phyloP scores from a whole-genome alignment of 2,329 filamentous ascomycete species.

The Aspergillus pseudoterreus region DNA sequence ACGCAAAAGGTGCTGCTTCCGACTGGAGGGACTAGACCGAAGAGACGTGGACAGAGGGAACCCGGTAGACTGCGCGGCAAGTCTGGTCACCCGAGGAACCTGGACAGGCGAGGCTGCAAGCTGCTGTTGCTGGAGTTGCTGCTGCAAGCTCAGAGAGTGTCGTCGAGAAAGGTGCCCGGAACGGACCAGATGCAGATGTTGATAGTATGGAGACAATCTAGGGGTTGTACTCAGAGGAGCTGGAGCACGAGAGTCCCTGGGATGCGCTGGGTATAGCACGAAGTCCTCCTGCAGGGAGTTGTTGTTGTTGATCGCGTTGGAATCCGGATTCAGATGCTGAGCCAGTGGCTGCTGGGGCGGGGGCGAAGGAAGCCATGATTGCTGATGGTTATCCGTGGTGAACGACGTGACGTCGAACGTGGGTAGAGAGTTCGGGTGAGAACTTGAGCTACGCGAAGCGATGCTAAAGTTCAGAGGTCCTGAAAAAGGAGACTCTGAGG shows the following conservation, averaged over 20 bases:
- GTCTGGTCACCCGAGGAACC: constrained; percentile 39
- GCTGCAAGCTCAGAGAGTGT: constrained; percentile 35
- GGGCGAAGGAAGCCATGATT: constrained; percentile 47
- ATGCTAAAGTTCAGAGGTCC: constrained; percentile 45
- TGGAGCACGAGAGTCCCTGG: constrained; percentile 32
- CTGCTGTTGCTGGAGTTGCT: constrained; percentile 30
- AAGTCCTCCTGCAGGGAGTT: constrained; percentile 40
- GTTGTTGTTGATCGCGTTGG: constrained; percentile 28
- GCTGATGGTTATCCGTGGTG: constrained; percentile 47
- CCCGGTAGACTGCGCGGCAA: constrained; percentile 36
- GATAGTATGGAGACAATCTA: constrained; percentile 32
- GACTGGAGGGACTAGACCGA: constrained; percentile 33
- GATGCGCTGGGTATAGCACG: constrained; percentile 40
- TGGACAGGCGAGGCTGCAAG: constrained; percentile 33
- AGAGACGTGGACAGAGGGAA: constrained; percentile 37
- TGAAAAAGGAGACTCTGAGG: constrained; percentile 43
- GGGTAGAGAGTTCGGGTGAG: constrained; percentile 31
- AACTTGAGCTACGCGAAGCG: constrained; percentile 43
- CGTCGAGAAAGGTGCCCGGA: constrained; percentile 33
- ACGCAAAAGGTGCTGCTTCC: constrained; percentile 26
- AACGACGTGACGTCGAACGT: constrained; percentile 45
- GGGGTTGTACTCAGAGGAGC: constrained; percentile 34
- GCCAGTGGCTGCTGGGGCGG: constrained; percentile 41
- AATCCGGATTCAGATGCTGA: constrained; percentile 29
- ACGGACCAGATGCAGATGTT: constrained; percentile 27